Percentiles rank a stretch among this genome's conserved stretches.
Evolutionary conservation across 1,284 basidiomycete genomes (phyloP).

Genomic region (Heterobasidion occidentale): DNA sequence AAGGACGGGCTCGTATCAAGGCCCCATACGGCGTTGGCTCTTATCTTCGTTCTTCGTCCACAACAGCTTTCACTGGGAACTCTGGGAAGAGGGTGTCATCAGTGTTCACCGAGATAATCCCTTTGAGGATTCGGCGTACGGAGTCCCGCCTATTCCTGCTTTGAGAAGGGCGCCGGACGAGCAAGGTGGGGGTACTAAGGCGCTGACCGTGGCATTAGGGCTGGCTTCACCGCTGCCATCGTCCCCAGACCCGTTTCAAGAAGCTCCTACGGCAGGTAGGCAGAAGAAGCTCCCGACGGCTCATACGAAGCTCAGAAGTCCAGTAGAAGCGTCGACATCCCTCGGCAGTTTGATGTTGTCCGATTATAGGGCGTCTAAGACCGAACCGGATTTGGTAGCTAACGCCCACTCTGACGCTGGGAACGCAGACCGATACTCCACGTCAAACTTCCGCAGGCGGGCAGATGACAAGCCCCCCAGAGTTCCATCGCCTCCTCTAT

Average conservation of each 20-base stretch:
- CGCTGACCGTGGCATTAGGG: slow-evolving; percentile 47
- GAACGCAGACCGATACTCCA: neutral
- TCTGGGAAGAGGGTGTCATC: slow-evolving; percentile 4
- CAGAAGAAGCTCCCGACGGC: slow-evolving; percentile 9
- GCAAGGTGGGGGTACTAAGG: slow-evolving; percentile 34
- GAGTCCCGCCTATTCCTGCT: slow-evolving; percentile 27
- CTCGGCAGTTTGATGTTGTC: slow-evolving; percentile 55
- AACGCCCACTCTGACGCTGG: neutral
- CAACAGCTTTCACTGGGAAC: slow-evolving; percentile 14
- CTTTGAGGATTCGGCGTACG: slow-evolving; percentile 21
- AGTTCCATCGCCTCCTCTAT: slow-evolving; percentile 66
- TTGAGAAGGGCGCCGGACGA: slow-evolving; percentile 14
- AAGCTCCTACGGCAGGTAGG: slow-evolving; percentile 56
- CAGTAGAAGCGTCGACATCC: slow-evolving; percentile 34
- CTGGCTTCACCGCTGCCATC: slow-evolving; percentile 23
- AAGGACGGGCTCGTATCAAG: slow-evolving; percentile 53
- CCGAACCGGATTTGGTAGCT: too few species aligned
- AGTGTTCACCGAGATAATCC: slow-evolving; percentile 13
- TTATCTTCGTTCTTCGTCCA: slow-evolving; percentile 42
- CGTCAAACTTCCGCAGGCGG: slow-evolving; percentile 16
- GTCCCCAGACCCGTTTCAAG: slow-evolving; percentile 53
- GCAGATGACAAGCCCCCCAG: slow-evolving; percentile 60
- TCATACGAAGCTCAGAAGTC: slow-evolving; percentile 19
- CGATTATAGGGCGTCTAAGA: slow-evolving; percentile 28
- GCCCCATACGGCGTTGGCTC: slow-evolving; percentile 52